A percentile compares a stretch with the other conserved stretches of the same genome.
These are phyloP conservation scores for Mollisia scopiformis DNA, from an alignment of 2,329 filamentous ascomycete species.

Conservation along the genomic window DNA sequence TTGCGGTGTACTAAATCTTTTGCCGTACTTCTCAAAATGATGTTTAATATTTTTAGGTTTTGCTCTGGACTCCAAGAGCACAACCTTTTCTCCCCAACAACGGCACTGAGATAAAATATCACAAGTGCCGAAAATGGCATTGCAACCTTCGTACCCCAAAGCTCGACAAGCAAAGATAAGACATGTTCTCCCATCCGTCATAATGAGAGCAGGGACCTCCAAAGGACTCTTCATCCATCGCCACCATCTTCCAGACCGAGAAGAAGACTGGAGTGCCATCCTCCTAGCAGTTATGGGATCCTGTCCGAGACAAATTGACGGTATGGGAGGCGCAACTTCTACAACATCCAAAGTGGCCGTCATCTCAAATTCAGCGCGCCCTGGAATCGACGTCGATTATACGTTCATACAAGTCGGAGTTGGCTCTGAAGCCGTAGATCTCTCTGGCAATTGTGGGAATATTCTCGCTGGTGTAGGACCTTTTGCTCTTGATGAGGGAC, in stretches of 20 bases:
- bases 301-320: constrained; percentile 69
- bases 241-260: constrained; percentile 50
- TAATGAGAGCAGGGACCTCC: constrained; percentile 11
- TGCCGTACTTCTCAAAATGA: background rate
- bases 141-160: background rate
- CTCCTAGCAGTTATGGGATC: constrained; percentile 65
- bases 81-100: background rate
- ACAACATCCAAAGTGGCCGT: constrained; percentile 72
- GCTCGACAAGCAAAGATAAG: background rate
- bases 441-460: constrained; percentile 73
- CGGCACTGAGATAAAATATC: background rate
- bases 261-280: constrained; percentile 50
- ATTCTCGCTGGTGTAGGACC: constrained; percentile 66
- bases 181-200: constrained; percentile 4
- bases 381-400: constrained; percentile 63
- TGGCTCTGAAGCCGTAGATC: constrained; percentile 60
- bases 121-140: background rate
- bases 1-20: background rate
- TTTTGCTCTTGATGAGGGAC: constrained; percentile 57
- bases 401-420: constrained; percentile 72
- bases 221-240: constrained; percentile 62
- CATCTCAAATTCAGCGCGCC: constrained; percentile 51
- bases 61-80: background rate
- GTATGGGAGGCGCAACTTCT: constrained; percentile 69
- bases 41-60: background rate